Evolutionary conservation across 495 filamentous ascomycete genomes (phyloP), one percentile per base, ranked within the genome.

Genomic region (Astrothelium macrocarpum): DNA sequence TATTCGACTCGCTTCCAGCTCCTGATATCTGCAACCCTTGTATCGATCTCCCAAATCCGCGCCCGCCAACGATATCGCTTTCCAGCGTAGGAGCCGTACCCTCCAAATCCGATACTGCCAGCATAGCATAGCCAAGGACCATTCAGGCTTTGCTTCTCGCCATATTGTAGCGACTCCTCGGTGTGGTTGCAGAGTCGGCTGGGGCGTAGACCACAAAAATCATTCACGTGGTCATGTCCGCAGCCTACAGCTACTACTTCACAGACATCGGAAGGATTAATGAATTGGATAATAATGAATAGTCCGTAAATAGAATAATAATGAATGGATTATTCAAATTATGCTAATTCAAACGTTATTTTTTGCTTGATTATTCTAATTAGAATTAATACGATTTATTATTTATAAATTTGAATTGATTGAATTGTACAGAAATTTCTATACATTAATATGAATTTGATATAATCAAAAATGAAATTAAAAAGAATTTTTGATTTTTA

Each of bases 101-200:
- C 93, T 43, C 92, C 93, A 70, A 97, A 90, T 0, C 93, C 93
- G 42, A 79, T 79, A n/a, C 85, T 92, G 49, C 93, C 93, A 7
- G 82, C 92, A 75, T 97, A 95, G 76, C 93, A 97, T 90, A 97
- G 95, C 93, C 93, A 97, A 96, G 77, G n/a, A 84, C 85, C 1
- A 86, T 84, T 60, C 85, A 25, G 28, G 11, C 9, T 10, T 31
- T 9, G 25, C 29, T 32, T 60, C 28, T 61, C 32, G 36, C 60
- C 60, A 16, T 45, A 1, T 14, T 49, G n/a, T 3, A 4, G 43
- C 9, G n/a, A 49, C 18, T 49, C 18, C 7, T 49, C 43, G n/a
- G 3, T 14, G 25, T 39, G 9, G 1, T 20, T 11, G 45, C n/a
- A 16, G 16, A 25, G 79, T 80, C 12, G 94, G 79, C 68, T 3